phyloP scores from a whole-genome alignment of 1,284 basidiomycete genomes.

The Rhodotorula sp. region DNA sequence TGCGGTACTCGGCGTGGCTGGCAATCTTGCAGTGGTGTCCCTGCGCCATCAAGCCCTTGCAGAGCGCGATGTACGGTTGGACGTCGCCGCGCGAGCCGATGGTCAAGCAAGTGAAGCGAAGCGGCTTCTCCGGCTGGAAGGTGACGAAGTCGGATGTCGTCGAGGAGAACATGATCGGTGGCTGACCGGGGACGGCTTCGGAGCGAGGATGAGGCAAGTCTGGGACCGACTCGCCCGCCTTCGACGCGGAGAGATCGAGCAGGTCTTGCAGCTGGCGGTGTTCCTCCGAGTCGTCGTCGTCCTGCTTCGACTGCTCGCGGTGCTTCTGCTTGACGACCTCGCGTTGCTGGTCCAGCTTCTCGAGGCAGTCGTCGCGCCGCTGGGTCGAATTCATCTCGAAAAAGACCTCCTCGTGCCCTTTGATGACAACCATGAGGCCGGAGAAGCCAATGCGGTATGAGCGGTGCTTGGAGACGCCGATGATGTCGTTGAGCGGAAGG shows the following conservation, averaged over 20 bases:
- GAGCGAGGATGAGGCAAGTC: conserved; percentile 36
- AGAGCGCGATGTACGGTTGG: conserved; percentile 74
- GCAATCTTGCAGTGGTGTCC: conserved; percentile 83
- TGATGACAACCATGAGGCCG: conserved; percentile 84
- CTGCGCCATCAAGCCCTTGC: conserved; percentile 85
- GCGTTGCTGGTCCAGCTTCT: conserved; percentile 73
- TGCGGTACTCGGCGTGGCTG: conserved; percentile 88
- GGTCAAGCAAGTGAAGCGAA: conserved; percentile 88
- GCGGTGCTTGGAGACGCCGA: conserved; percentile 77
- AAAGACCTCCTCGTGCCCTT: conserved; percentile 95
- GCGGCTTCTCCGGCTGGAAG: conserved; percentile 78
- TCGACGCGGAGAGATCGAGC: conserved; percentile 28
- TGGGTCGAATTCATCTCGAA: conserved; percentile 83
- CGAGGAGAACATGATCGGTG: conserved; percentile 84
- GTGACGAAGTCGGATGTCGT: conserved; percentile 90
- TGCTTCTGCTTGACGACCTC: conserved; percentile 63
- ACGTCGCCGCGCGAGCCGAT: conserved; percentile 70
- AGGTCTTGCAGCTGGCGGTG: conserved; percentile 30
- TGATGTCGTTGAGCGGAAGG: conserved; percentile 81
- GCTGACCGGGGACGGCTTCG: conserved; percentile 28
- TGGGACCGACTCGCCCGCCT: conserved; percentile 4
- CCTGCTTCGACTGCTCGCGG: conserved; percentile 12
- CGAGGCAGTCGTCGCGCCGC: conserved; percentile 71
- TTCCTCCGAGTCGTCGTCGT: conserved; percentile 13
- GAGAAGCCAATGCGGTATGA: conserved; percentile 85